Evolutionary conservation across 257 asterid genomes (phyloP), one percentile per base, ranked within the genome.

Genomic region (Plantago major): DNA sequence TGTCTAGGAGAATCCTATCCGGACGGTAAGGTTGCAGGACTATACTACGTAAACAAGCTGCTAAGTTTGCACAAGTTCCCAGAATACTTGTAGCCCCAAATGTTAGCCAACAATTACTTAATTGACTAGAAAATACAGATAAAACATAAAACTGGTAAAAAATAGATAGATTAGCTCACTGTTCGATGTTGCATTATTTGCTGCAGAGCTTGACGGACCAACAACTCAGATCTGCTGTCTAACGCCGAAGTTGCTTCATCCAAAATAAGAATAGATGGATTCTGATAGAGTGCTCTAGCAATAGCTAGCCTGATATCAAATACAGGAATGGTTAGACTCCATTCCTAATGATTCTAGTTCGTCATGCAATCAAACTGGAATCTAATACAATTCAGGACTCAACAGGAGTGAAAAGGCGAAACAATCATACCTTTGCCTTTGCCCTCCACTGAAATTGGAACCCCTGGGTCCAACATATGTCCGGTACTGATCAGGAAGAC

Each of bases 231-330:
- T 67, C 78, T 74, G 83, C 88, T 78, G 76, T 91, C 98, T 64
- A 91, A 76, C 37, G 96, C 96, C 53, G 96, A 91, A 75, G 95
- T 91, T 54, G 98, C 98, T 82, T 91, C 98, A 67, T 91, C 98
- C 81, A 88, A 63, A 63, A 91, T 82, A 63, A 91, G 84, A 80
- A 91, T 84, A 33, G 98, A 86, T 4, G 98, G 98, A 64, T 88
- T 72, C 76, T 91, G 98, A 72, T 91, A 91, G 42, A 91, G 84
- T 49, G 87, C 95, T 72, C 96, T 76, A 4, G 98, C 98, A 69
- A 91, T 86, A 61, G 95, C 94, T 68, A 91, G 71, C 79, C 98
- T 91, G 94, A 59, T 46, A 64, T 37, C 40, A 37, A 42, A 69
- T 13, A 46, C 11, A 58, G 37, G 43, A 28, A 44, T 15, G 18